Base-by-base conservation (phyloP, 495 filamentous ascomycete species). In the Eremomyces bilateralis region DNA sequence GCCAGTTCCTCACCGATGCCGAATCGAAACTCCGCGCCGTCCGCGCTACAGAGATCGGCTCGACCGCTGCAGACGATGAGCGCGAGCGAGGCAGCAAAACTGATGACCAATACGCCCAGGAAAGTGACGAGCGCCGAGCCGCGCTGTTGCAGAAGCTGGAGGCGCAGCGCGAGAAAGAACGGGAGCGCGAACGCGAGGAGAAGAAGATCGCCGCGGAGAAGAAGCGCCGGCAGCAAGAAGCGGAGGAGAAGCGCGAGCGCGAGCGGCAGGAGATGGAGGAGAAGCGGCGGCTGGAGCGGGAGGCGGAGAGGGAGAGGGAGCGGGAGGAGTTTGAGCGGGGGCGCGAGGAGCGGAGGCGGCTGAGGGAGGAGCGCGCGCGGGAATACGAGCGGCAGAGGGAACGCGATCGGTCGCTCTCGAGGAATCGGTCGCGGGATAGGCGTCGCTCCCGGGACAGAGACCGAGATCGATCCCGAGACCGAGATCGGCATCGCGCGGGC, bases 91-190 rank as follows among this genome's bases (percentile, higher is more conserved):
- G 83, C 2, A 66, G 67, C 40, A 91, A 80, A 50, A 81, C 74
- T 4, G 82, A 91, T 42, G 75, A 73, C 30, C 76, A 83, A 35
- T 92, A 85, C 45, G 77, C 71, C 11, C 59, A 60, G 22, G 70
- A 81, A 40, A 70, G 79, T 1, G 69, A 68, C n/a, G 59, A 53
- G n/a, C 68, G 71, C 38, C 59, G 68, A 2, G 64, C 65, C 8
- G 67, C 71, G 42, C 67, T 76, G 31, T 74, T 74, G 16, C 69
- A 62, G 20, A 55, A 69, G 15, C 68, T 70, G 44, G 67, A 69
- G 33, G 71, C 77, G 40, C 65, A 73, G 25, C 56, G 69, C 37
- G 63, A 65, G 37, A 67, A 69, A 43, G 63, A 77, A 42, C 58
- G 58, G 31, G 62, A 68, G 39, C 54, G 68, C 19, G 69, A 80